phyloP scores from a whole-genome alignment of 352 stramenopile genomes.

The Peronospora belbahrii region DNA sequence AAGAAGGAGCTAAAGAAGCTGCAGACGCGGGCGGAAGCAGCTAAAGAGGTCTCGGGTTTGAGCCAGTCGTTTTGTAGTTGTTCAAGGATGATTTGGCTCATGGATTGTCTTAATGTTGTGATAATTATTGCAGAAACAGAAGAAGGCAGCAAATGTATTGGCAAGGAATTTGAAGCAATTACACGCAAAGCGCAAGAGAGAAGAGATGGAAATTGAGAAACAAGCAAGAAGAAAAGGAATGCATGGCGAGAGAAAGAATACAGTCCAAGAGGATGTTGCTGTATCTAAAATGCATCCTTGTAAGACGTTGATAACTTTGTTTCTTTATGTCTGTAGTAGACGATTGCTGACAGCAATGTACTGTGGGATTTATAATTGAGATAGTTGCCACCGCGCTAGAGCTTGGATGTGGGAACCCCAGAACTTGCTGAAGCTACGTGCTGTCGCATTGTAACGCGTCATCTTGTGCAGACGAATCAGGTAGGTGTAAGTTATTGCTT shows the following conservation, averaged over 20 bases:
- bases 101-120: too few relatives aligned
- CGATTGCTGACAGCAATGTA: neutral
- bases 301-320: constrained; percentile 9
- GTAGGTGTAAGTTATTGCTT: constrained; percentile 11
- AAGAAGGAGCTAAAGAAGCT: constrained; percentile 37
- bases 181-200: constrained; percentile 22
- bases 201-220: constrained; percentile 5
- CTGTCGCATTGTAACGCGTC: constrained; percentile 29
- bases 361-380: constrained; percentile 1
- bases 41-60: constrained; percentile 24
- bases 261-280: neutral
- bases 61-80: neutral
- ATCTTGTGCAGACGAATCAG: constrained; percentile 19
- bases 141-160: constrained; percentile 18
- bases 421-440: constrained; percentile 16
- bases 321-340: neutral
- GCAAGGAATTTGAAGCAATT: constrained; percentile 24
- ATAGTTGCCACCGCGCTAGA: constrained; percentile 19
- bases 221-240: constrained; percentile 15
- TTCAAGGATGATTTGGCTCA: neutral
- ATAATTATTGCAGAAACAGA: constrained; percentile 21
- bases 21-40: constrained; percentile 20
- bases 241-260: neutral
- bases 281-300: constrained; percentile 21
- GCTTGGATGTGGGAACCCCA: constrained; percentile 14